These are phyloP conservation scores for Cicer cuneatum DNA, from an alignment of 306 rosid genomes.

Conservation along the genomic window DNA sequence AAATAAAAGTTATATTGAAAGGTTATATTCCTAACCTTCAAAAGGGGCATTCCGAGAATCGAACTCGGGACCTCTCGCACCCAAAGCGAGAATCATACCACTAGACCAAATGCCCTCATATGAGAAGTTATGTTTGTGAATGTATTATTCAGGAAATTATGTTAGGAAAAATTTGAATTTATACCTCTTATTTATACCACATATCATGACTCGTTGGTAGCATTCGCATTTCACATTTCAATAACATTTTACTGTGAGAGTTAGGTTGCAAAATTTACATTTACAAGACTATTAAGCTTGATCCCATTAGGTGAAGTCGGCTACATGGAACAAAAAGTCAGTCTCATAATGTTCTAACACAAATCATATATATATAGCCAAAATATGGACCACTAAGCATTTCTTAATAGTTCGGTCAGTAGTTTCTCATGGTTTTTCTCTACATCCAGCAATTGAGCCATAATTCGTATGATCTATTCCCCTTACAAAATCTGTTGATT, in stretches of 20 bases:
- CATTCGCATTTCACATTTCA: neutral
- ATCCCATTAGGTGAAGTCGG: neutral
- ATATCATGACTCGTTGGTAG: neutral
- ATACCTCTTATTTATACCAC: neutral
- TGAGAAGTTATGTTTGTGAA: neutral
- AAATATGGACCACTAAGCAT: neutral
- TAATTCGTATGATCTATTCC: neutral
- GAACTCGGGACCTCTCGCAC: too few relatives aligned
- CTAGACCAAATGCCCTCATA: conserved; percentile 51
- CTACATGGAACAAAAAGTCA: neutral
- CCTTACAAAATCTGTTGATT: neutral
- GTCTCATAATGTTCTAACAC: neutral
- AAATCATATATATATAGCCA: neutral
- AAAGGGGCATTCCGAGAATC: neutral
- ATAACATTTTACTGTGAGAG: neutral
- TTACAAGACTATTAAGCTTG: neutral
- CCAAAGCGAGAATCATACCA: conserved; percentile 66
- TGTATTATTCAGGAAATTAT: neutral
- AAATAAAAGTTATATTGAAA: neutral
- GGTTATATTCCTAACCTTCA: neutral
- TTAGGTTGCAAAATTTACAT: neutral
- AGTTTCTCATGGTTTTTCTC: neutral
- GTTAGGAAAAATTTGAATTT: neutral
- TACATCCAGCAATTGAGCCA: neutral
- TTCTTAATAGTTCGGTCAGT: neutral